Evolutionary conservation across 2,329 filamentous ascomycete genomes (phyloP).

Genomic region (Diaporthe sp.): DNA sequence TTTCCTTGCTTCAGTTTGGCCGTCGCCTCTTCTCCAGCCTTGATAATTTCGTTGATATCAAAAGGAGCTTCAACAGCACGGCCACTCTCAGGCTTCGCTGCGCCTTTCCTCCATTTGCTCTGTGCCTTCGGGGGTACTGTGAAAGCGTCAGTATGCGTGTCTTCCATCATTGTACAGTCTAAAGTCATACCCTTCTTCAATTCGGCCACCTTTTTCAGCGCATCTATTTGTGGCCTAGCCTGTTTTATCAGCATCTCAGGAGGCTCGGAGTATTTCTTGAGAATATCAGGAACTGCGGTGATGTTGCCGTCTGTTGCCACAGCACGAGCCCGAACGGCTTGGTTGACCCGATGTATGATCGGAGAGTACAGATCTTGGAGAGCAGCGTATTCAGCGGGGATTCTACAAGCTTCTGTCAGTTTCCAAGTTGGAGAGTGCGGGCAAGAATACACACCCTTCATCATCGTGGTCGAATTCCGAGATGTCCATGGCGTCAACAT

Average conservation of each 20-base stretch:
- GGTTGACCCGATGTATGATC: slow-evolving; percentile 86
- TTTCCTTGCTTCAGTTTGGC: slow-evolving; percentile 40
- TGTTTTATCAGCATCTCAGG: slow-evolving; percentile 73
- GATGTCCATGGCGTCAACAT: slow-evolving; percentile 93
- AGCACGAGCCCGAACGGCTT: slow-evolving; percentile 85
- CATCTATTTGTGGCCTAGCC: slow-evolving; percentile 67
- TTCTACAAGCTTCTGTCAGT: slow-evolving; percentile 37
- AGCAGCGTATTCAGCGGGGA: slow-evolving; percentile 73
- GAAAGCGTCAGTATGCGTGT: neutral
- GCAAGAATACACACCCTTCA: slow-evolving; percentile 66
- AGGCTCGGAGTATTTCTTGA: slow-evolving; percentile 79
- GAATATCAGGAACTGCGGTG: slow-evolving; percentile 68
- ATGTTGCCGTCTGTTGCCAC: slow-evolving; percentile 75
- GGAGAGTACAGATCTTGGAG: slow-evolving; percentile 88
- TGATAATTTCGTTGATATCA: neutral
- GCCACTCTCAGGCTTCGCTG: slow-evolving; percentile 1
- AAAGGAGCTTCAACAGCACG: neutral
- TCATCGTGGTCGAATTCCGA: slow-evolving; percentile 77
- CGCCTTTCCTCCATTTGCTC: slow-evolving; percentile 73
- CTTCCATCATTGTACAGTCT: neutral
- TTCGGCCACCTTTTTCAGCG: slow-evolving; percentile 75
- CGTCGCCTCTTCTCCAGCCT: slow-evolving; percentile 36
- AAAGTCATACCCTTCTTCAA: slow-evolving; percentile 80
- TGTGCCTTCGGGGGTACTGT: slow-evolving; percentile 82
- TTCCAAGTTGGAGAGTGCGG: too few species aligned